A percentile compares a stretch with the other conserved stretches of the same genome.
Conservation (phyloP, 148 eudicot species). For the Rheum nobile region DNA sequence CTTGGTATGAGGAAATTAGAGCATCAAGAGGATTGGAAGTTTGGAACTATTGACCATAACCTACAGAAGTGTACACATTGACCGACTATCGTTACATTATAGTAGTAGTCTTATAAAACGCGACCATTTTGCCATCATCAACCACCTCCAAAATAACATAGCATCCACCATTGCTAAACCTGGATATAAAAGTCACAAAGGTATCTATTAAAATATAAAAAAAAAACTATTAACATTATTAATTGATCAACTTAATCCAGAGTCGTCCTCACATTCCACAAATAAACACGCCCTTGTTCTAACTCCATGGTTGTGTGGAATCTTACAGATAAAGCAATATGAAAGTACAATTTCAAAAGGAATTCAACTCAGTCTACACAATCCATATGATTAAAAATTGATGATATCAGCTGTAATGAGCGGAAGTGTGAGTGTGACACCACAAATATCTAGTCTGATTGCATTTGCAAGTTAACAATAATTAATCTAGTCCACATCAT, state of each 20-base stretch:
- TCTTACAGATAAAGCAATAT: neutral
- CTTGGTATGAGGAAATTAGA: too few species aligned
- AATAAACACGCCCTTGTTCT: neutral
- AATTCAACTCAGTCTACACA: neutral
- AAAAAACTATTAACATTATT: neutral
- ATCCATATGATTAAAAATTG: neutral
- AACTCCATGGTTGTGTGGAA: neutral
- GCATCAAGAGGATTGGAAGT: too few species aligned
- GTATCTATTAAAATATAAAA: neutral
- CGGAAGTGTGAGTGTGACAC: neutral
- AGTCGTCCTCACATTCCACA: neutral
- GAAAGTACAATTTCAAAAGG: neutral
- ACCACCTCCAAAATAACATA: too few species aligned
- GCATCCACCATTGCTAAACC: neutral
- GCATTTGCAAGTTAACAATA: slow-evolving; percentile 1
- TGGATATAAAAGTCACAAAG: neutral
- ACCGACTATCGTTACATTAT: too few species aligned
- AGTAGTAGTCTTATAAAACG: too few species aligned
- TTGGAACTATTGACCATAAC: too few species aligned
- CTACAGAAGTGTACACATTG: too few species aligned
- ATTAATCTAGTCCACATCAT: neutral
- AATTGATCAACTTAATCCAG: neutral
- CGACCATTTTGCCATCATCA: neutral
- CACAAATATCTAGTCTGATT: neutral
- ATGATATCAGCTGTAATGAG: neutral